Conservation (phyloP, 345 rosid genomes). For the Lenwebbia sp. region DNA sequence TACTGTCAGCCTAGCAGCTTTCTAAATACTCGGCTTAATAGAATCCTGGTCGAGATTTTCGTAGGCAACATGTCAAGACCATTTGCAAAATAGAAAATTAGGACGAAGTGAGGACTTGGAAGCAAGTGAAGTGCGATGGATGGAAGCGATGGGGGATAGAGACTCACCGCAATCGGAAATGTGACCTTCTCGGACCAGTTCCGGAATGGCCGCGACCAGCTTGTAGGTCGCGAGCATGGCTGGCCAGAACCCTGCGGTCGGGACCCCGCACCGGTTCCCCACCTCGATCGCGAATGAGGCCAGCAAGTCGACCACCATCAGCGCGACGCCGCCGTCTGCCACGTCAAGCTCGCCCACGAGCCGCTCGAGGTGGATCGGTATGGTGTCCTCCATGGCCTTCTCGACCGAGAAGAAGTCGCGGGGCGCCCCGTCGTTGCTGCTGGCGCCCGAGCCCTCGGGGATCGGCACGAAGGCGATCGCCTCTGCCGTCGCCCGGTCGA, state of each 20-base stretch:
- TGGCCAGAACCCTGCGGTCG: constrained; percentile 68
- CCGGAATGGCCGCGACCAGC: constrained; percentile 53
- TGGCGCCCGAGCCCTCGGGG: constrained; percentile 28
- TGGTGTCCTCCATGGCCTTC: constrained; percentile 40
- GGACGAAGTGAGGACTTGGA: neutral
- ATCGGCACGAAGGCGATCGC: constrained; percentile 23
- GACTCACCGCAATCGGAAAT: constrained; percentile 45
- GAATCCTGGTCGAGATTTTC: too few relatives aligned
- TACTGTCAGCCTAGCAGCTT: too few relatives aligned
- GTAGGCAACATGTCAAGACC: too few relatives aligned
- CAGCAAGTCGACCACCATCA: constrained; percentile 61
- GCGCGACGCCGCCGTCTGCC: constrained; percentile 9
- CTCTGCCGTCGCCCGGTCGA: neutral
- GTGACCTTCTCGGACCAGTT: constrained; percentile 27
- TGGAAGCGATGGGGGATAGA: neutral
- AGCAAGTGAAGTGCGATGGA: neutral
- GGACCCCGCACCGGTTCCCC: constrained; percentile 38
- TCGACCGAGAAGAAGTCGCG: constrained; percentile 57
- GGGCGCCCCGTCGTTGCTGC: neutral
- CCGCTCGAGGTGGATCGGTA: constrained; percentile 50
- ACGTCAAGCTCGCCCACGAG: constrained; percentile 19
- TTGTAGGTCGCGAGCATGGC: constrained; percentile 55
- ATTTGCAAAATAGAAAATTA: neutral
- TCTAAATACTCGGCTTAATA: too few relatives aligned
- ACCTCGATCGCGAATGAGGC: constrained; percentile 62